phyloP scores from a whole-genome alignment of 306 rosid species.

The Fagus crenata region DNA sequence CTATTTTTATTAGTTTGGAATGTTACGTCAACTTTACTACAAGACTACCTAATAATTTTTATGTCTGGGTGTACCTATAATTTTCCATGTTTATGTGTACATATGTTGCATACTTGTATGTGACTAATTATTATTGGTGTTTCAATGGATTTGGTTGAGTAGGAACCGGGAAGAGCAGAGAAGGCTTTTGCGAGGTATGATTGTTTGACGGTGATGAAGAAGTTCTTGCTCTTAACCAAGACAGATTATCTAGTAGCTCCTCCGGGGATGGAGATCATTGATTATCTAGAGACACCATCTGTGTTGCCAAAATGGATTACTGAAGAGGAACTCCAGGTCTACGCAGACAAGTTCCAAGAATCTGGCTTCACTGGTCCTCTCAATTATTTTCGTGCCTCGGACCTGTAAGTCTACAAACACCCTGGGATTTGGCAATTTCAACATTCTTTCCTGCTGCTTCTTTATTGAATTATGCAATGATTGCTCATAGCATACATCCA shows the following conservation, averaged over 20 bases:
- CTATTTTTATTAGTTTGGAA: too few relatives aligned
- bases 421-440: background rate
- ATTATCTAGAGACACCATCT: conserved; percentile 62
- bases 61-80: too few relatives aligned
- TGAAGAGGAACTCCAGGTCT: conserved; percentile 64
- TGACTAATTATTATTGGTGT: background rate
- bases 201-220: conserved; percentile 68
- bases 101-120: too few relatives aligned
- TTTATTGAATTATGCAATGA: too few relatives aligned
- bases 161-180: conserved; percentile 85
- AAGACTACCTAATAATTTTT: too few relatives aligned
- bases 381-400: conserved; percentile 74
- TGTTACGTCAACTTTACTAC: too few relatives aligned
- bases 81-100: background rate
- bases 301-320: conserved; percentile 69
- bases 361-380: conserved; percentile 82
- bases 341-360: conserved; percentile 71
- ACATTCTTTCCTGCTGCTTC: background rate
- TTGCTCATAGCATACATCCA: background rate
- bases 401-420: conserved; percentile 51
- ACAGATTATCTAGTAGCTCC: conserved; percentile 42
- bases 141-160: conserved; percentile 24
- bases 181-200: conserved; percentile 79
- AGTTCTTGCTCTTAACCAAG: conserved; percentile 43
- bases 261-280: conserved; percentile 63